Conservation (phyloP, 177 flowering plant genomes). For the Telopea speciosissima region DNA sequence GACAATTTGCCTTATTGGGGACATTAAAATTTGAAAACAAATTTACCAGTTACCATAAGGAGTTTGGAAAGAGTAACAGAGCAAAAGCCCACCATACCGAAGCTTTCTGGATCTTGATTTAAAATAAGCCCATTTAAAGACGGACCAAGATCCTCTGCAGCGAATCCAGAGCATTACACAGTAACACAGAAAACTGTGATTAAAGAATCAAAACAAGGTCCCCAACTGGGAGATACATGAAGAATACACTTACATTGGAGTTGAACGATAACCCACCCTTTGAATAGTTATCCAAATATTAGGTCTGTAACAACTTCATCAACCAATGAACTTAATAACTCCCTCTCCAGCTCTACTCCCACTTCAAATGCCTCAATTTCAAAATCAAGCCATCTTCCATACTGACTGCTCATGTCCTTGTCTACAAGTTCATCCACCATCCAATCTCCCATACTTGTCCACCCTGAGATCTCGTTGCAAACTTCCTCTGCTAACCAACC, state of each 20-base stretch:
- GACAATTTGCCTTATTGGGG: too few relatives aligned
- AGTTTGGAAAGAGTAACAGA: too few relatives aligned
- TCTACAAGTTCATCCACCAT: conserved; percentile 92
- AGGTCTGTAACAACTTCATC: conserved; percentile 64
- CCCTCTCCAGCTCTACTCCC: conserved; percentile 52
- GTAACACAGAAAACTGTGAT: too few relatives aligned
- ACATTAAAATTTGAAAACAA: too few relatives aligned
- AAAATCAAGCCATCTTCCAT: conserved; percentile 75
- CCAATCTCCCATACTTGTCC: conserved; percentile 56
- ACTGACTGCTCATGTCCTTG: conserved; percentile 72
- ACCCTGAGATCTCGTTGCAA: conserved; percentile 55
- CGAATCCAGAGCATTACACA: too few relatives aligned
- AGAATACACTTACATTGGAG: background rate
- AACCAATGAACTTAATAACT: conserved; percentile 51
- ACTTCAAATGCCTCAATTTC: conserved; percentile 53
- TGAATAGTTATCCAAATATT: conserved; percentile 12
- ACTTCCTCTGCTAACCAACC: conserved; percentile 66
- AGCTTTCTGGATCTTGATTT: too few relatives aligned
- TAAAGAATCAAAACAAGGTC: background rate
- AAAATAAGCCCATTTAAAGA: too few relatives aligned
- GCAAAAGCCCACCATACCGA: too few relatives aligned
- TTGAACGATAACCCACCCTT: background rate
- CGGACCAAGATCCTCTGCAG: too few relatives aligned
- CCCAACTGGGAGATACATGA: background rate
- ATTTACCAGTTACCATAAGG: too few relatives aligned